A percentile compares a stretch with the other conserved stretches of the same genome.
These are phyloP conservation scores for Malbranchea zuffiana DNA, from an alignment of 2,329 filamentous ascomycete species.

Conservation along the genomic window DNA sequence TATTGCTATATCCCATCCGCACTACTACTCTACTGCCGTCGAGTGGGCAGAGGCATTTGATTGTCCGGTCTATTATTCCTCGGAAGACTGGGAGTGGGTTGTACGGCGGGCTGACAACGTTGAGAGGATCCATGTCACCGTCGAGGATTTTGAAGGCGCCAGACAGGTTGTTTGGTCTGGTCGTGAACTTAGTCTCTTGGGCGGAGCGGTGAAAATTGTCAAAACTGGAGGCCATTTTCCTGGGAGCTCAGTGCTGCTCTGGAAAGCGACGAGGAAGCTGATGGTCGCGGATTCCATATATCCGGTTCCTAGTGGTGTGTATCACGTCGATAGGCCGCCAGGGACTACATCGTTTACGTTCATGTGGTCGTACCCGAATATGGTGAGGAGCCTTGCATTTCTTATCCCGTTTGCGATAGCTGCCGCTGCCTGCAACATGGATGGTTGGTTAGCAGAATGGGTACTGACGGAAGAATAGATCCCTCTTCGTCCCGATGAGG, in stretches of 20 bases:
- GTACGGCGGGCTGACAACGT: conserved; percentile 36
- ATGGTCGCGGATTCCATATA: conserved; percentile 68
- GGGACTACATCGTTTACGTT: conserved; percentile 51
- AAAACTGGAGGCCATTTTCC: conserved; percentile 73
- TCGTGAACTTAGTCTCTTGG: conserved; percentile 30
- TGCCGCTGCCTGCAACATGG: too few species aligned
- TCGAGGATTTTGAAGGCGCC: conserved; percentile 1
- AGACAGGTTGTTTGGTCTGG: conserved; percentile 24
- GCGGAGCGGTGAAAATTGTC: conserved; percentile 26
- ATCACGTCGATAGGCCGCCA: conserved; percentile 25
- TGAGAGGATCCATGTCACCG: conserved; percentile 26
- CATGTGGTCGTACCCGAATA: conserved; percentile 67
- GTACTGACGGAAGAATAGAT: too few species aligned
- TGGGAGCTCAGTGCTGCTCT: conserved; percentile 58
- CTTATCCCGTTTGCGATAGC: conserved; percentile 10
- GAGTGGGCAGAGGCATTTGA: conserved; percentile 60
- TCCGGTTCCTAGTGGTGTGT: conserved; percentile 46
- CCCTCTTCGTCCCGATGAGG: conserved; percentile 52
- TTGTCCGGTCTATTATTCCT: conserved; percentile 58
- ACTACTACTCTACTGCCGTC: conserved; percentile 68
- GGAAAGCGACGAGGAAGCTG: conserved; percentile 48
- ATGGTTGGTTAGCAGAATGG: too few species aligned
- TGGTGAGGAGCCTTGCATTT: too few species aligned
- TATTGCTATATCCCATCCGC: conserved; percentile 69
- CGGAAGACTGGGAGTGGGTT: conserved; percentile 57